A percentile compares a stretch with the other conserved stretches of the same genome.
phyloP scores from a whole-genome alignment of 441 rosid species.

The Adansonia gregorii region DNA sequence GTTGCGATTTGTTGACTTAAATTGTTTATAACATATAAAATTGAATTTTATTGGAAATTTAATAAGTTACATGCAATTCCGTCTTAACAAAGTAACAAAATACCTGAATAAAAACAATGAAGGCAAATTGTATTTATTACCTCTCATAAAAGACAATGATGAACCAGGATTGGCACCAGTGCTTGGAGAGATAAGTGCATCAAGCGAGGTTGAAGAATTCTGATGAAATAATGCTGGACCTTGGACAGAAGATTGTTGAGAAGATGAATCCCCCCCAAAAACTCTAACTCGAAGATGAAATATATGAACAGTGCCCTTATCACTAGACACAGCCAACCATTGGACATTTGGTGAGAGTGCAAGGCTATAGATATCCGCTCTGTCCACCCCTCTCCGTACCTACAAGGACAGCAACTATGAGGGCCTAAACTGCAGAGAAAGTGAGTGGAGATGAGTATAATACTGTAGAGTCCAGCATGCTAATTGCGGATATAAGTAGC shows the following conservation, averaged over 20 bases:
- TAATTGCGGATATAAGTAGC: background rate
- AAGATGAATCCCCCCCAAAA: constrained; percentile 64
- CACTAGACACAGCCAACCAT: constrained; percentile 90
- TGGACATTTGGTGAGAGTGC: constrained; percentile 75
- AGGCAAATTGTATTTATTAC: constrained; percentile 37
- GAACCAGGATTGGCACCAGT: constrained; percentile 80
- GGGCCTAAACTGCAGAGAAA: constrained; percentile 17
- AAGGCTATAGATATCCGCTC: constrained; percentile 85
- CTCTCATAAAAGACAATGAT: constrained; percentile 86
- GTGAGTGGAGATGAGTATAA: background rate
- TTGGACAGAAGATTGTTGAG: constrained; percentile 39
- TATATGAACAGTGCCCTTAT: constrained; percentile 83
- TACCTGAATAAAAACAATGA: background rate
- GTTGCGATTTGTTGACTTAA: background rate
- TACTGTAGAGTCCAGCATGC: background rate
- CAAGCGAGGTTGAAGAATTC: constrained; percentile 70
- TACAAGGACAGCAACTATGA: constrained; percentile 34
- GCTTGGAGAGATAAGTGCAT: constrained; percentile 68
- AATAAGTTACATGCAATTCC: background rate
- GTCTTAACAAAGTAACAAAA: background rate
- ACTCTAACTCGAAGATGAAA: constrained; percentile 89
- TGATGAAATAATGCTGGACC: constrained; percentile 49
- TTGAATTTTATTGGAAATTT: background rate
- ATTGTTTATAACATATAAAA: constrained; percentile 13
- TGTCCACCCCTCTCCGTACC: constrained; percentile 88